Base-by-base conservation (phyloP, 306 rosid genomes). In the Spatholobus suberectus region DNA sequence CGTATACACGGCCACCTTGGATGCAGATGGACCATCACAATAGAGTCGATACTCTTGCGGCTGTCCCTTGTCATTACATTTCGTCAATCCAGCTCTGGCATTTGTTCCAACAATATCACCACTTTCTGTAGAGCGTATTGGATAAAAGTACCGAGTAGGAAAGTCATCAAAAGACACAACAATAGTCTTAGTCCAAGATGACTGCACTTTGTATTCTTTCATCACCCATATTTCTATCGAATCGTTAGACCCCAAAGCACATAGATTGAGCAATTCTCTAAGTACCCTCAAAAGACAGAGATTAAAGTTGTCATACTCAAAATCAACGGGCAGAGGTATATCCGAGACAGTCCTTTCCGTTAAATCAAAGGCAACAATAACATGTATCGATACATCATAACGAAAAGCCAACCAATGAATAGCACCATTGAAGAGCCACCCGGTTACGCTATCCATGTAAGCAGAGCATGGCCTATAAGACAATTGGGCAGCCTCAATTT, bases 131-230 rank as follows among this genome's bases (percentile, higher is more conserved):
- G 32, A 38, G 46, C 62, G 62, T 20, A 62, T 40, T 27, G 80
- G 76, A 2, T 6, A 27, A n/a, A 84, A 84, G 38, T 0, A 21
- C 17, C 6, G 1, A 4, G 7, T 4, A 10, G 32, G 29, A 55
- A 49, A 24, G 37, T 10, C n/a, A 40, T 20, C 77, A 20, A 51
- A 0, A 23, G 46, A 23, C 41, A 78, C 15, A 49, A 52, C 77
- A 27, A 78, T 34, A 15, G 69, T 74, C 63, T 35, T 73, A 5
- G 23, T 78, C 87, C 87, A 84, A 54, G 84, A 84, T 5, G 84
- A 65, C 8, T 34, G 34, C 73, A 41, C 70, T 20, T 29, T 54
- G 14, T 79, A 73, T 63, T 84, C 73, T 67, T 66, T 8, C 87
- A 84, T 78, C 23, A 78, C 38, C 81, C 87, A 78, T 78, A 78